Percentiles rank a stretch among this genome's conserved stretches.
Evolutionary conservation across 2,329 filamentous ascomycete genomes (phyloP).

Genomic region (Neonectria punicea): DNA sequence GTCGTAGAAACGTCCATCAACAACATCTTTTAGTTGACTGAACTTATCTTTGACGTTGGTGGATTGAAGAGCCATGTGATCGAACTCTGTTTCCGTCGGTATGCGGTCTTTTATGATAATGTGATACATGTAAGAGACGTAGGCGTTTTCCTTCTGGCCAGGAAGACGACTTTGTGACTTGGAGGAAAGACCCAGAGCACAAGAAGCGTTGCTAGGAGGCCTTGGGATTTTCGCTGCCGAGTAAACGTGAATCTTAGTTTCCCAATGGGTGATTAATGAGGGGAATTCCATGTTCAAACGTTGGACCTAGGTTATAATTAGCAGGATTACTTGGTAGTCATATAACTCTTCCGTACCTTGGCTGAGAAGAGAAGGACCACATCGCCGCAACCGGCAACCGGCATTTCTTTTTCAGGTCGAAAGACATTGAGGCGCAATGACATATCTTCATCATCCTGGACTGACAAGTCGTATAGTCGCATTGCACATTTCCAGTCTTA

Average conservation of each 20-base stretch:
- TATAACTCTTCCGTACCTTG: conserved; percentile 56
- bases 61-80: conserved; percentile 51
- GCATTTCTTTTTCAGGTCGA: conserved; percentile 60
- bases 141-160: conserved; percentile 49
- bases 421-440: conserved; percentile 69
- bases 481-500: conserved; percentile 71
- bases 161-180: conserved; percentile 35
- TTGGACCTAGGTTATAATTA: conserved; percentile 54
- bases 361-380: conserved; percentile 59
- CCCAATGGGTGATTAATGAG: conserved; percentile 57
- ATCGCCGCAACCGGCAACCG: conserved; percentile 54
- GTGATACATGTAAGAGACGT: conserved; percentile 61
- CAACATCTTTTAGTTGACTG: conserved; percentile 71
- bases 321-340: neutral
- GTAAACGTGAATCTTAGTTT: conserved; percentile 60
- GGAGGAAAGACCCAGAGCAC: conserved; percentile 40
- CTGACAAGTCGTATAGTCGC: conserved; percentile 68
- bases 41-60: conserved; percentile 66
- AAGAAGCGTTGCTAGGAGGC: conserved; percentile 50
- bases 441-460: conserved; percentile 54
- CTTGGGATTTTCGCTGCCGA: conserved; percentile 43
- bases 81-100: conserved; percentile 57
- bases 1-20: conserved; percentile 69
- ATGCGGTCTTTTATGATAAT: conserved; percentile 55
- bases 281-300: conserved; percentile 39